Percentiles rank a stretch among this genome's conserved stretches.
Conservation (phyloP, 2,329 filamentous ascomycete genomes). For the Scopulariopsis brevicaulis region DNA sequence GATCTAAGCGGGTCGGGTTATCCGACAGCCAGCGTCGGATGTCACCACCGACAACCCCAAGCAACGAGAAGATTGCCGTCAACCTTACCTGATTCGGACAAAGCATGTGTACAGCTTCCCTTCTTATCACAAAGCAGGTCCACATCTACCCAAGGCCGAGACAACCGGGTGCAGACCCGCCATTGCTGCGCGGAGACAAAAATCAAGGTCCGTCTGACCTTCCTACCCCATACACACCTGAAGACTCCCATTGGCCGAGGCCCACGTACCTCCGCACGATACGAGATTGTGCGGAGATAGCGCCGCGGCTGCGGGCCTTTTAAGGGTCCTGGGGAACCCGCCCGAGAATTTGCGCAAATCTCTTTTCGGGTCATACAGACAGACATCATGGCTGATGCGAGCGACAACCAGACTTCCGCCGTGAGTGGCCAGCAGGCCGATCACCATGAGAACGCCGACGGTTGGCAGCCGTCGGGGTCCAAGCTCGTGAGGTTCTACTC, state of each 20-base stretch:
- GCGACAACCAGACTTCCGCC: neutral
- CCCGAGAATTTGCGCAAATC: neutral
- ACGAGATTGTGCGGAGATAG: neutral
- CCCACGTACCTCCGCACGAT: neutral
- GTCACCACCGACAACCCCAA: neutral
- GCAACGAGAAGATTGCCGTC: neutral
- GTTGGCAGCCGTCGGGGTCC: constrained; percentile 7
- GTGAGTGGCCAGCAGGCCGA: neutral
- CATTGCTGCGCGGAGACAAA: neutral
- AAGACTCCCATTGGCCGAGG: neutral
- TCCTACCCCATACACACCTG: neutral
- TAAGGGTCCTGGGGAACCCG: neutral
- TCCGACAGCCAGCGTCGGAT: constrained; percentile 4
- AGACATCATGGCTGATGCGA: neutral
- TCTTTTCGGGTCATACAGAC: neutral
- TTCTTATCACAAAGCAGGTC: too few species aligned
- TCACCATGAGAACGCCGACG: neutral
- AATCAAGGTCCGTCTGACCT: neutral
- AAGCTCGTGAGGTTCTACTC: constrained; percentile 20
- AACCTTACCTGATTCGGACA: neutral
- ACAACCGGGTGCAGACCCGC: neutral
- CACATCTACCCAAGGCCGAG: neutral
- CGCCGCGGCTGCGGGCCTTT: neutral
- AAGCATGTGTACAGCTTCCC: neutral
- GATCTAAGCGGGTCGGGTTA: constrained; percentile 1